phyloP scores from a whole-genome alignment of 495 filamentous ascomycete genomes.

The Neurospora tetrasperma region DNA sequence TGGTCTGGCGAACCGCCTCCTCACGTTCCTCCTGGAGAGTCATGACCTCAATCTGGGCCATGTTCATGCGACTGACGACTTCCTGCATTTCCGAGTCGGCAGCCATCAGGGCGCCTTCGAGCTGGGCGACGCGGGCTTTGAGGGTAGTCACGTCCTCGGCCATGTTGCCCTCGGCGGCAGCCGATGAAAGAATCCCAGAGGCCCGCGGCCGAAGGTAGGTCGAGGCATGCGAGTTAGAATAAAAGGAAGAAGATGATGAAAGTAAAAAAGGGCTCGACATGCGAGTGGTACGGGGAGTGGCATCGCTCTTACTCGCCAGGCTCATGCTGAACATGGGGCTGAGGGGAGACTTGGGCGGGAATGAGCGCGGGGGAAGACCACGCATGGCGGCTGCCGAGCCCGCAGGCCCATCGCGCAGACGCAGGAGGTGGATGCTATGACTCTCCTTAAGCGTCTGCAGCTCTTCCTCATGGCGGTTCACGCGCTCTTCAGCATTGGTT shows the following conservation, averaged over 20 bases:
- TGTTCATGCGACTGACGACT: constrained; percentile 84
- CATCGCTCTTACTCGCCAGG: constrained; percentile 14
- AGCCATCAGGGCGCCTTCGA: constrained; percentile 71
- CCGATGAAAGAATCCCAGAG: constrained; percentile 28
- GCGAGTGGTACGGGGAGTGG: constrained; percentile 17
- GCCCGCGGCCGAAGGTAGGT: constrained; percentile 18
- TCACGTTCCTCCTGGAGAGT: constrained; percentile 87
- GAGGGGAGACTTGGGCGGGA: constrained; percentile 46
- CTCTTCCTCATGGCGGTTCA: constrained; percentile 79
- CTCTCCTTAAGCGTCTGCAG: constrained; percentile 61
- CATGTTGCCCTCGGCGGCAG: constrained; percentile 35
- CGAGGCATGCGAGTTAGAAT: background rate
- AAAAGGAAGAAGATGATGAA: background rate
- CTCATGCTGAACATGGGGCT: constrained; percentile 50
- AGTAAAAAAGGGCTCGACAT: constrained; percentile 19
- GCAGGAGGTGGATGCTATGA: constrained; percentile 66
- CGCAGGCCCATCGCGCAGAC: constrained; percentile 45
- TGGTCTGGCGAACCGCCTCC: constrained; percentile 73
- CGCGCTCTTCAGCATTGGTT: constrained; percentile 73
- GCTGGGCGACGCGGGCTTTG: constrained; percentile 51
- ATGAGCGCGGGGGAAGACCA: constrained; percentile 28
- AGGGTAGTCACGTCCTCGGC: constrained; percentile 61
- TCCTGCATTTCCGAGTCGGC: constrained; percentile 92
- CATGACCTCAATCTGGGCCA: constrained; percentile 88
- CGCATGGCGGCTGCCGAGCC: constrained; percentile 7